Conservation (phyloP, 495 filamentous ascomycete genomes). For the Hypomontagnella monticulosa region DNA sequence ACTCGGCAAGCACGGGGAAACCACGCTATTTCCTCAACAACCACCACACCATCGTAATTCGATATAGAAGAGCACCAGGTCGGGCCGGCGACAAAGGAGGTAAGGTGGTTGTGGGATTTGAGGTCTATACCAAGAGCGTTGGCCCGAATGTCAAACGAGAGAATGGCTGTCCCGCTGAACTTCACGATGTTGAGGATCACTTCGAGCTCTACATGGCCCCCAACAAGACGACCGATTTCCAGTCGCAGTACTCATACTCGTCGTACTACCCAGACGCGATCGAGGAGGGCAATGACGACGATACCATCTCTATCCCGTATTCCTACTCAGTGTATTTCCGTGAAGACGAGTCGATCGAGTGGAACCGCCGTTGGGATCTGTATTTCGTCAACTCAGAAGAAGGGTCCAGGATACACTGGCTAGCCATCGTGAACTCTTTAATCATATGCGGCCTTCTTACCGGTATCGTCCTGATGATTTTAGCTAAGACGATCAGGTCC, state of each 20-base stretch:
- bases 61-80: slow-evolving; percentile 80
- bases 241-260: slow-evolving; percentile 65
- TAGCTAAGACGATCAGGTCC: slow-evolving; percentile 81
- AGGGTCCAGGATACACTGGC: slow-evolving; percentile 86
- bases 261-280: slow-evolving; percentile 65
- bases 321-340: slow-evolving; percentile 94
- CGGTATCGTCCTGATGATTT: slow-evolving; percentile 85
- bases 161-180: slow-evolving; percentile 72
- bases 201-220: slow-evolving; percentile 75
- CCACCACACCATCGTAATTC: slow-evolving; percentile 87
- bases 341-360: slow-evolving; percentile 84
- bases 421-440: slow-evolving; percentile 91
- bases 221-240: slow-evolving; percentile 64
- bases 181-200: slow-evolving; percentile 68
- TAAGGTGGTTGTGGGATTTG: slow-evolving; percentile 90
- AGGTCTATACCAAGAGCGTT: slow-evolving; percentile 91
- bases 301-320: slow-evolving; percentile 82
- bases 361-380: slow-evolving; percentile 88
- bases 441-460: slow-evolving; percentile 86
- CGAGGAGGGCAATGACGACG: slow-evolving; percentile 67
- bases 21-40: slow-evolving; percentile 87
- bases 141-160: slow-evolving; percentile 65
- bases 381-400: slow-evolving; percentile 94
- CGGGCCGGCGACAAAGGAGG: slow-evolving; percentile 72
- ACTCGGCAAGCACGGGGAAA: slow-evolving; percentile 66